These are phyloP conservation scores for Paraconiothyrium brasiliense DNA, from an alignment of 2,329 filamentous ascomycete genomes.

Conservation along the genomic window DNA sequence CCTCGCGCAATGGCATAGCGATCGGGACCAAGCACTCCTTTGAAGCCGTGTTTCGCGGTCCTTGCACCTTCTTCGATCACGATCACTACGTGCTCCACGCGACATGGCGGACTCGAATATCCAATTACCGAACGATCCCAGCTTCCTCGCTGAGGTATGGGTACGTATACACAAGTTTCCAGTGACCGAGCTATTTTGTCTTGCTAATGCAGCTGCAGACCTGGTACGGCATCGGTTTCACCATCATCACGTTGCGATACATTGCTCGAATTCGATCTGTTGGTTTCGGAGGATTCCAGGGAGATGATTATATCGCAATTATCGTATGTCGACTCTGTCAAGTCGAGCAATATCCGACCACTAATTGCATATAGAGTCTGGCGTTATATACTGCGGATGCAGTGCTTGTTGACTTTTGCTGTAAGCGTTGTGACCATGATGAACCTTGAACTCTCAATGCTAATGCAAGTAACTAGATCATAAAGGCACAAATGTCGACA, in stretches of 20 bases:
- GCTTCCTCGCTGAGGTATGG: constrained; percentile 13
- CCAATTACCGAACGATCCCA: background rate
- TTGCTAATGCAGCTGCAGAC: background rate
- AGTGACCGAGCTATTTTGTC: background rate
- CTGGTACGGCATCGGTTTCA: constrained; percentile 6
- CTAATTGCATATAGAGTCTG: background rate
- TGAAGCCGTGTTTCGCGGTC: too few relatives aligned
- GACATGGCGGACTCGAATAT: constrained; percentile 5
- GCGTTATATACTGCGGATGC: constrained; percentile 9
- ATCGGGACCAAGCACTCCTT: too few relatives aligned
- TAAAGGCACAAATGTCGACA: constrained; percentile 13
- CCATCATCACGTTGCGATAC: constrained; percentile 4
- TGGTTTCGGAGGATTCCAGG: constrained; percentile 3
- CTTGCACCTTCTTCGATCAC: background rate
- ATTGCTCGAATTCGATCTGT: constrained; percentile 11
- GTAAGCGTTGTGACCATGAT: background rate
- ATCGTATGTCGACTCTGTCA: background rate
- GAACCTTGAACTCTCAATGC: background rate
- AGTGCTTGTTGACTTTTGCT: constrained; percentile 4
- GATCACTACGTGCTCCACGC: background rate
- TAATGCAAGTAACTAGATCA: background rate
- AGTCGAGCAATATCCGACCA: background rate
- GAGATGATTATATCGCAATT: constrained; percentile 9
- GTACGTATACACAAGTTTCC: background rate
- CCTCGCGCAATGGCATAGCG: too few relatives aligned